phyloP scores from a whole-genome alignment of 2,329 filamentous ascomycete genomes.

The Rhynchosporium agropyri region DNA sequence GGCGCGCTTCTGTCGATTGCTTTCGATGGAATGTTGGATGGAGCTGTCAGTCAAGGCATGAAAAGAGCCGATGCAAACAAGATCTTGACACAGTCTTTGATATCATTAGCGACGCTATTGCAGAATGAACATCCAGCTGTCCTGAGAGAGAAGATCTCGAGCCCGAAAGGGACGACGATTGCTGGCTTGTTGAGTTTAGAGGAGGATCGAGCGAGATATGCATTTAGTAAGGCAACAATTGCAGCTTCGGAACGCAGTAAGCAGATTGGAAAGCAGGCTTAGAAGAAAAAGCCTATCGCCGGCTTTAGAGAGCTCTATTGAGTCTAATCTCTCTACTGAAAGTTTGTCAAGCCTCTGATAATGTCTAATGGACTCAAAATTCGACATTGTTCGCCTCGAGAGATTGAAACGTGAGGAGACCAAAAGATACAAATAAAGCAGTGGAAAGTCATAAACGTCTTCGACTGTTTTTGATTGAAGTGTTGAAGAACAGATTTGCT shows the following conservation, averaged over 20 bases:
- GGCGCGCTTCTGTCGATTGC: slow-evolving; percentile 77
- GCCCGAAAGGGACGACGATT: slow-evolving; percentile 78
- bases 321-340: no score
- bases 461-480: no score
- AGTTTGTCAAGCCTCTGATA: no score
- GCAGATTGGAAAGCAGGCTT: slow-evolving; percentile 31
- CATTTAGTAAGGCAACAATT: slow-evolving; percentile 67
- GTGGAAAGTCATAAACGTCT: no score
- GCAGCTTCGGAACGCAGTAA: slow-evolving; percentile 59
- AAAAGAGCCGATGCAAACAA: slow-evolving; percentile 71
- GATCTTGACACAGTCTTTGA: slow-evolving; percentile 79
- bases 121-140: slow-evolving; percentile 70
- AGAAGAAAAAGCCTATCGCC: background rate
- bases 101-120: slow-evolving; percentile 54
- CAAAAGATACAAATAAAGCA: no score
- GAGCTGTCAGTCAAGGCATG: slow-evolving; percentile 76
- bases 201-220: slow-evolving; percentile 69
- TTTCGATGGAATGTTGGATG: slow-evolving; percentile 75
- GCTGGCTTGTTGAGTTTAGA: slow-evolving; percentile 73
- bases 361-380: no score
- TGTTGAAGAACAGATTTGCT: background rate
- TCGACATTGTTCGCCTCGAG: no score
- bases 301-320: no score
- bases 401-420: no score
- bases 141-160: slow-evolving; percentile 73